Percentiles rank a stretch among this genome's conserved stretches.
phyloP scores from a whole-genome alignment of 2,329 filamentous ascomycete genomes.

The Aspergillus amoenus region DNA sequence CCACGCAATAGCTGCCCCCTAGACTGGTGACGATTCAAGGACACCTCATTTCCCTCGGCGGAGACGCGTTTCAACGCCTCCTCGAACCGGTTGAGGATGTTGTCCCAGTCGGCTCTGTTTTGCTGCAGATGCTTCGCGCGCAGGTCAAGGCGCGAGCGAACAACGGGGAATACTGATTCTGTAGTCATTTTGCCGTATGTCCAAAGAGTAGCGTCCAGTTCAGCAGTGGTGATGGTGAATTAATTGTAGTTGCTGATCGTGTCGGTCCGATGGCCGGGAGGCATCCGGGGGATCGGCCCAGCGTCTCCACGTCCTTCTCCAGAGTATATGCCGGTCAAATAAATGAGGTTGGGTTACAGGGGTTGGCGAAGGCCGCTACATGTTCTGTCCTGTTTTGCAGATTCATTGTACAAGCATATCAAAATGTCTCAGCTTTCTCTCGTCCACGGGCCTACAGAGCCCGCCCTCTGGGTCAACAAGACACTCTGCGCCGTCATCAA shows the following conservation, averaged over 20 bases:
- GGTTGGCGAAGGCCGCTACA: too few species aligned
- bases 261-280: constrained; percentile 6
- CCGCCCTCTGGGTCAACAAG: constrained; percentile 18
- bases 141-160: constrained; percentile 20
- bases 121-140: constrained; percentile 18
- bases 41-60: constrained; percentile 31
- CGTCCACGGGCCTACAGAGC: constrained; percentile 22
- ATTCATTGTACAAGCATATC: background rate
- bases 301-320: background rate
- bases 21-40: constrained; percentile 27
- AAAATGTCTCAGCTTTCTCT: constrained; percentile 2
- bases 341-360: background rate
- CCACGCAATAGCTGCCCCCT: constrained; percentile 31
- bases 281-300: constrained; percentile 12
- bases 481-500: constrained; percentile 22
- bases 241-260: background rate
- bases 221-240: background rate
- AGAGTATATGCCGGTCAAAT: background rate
- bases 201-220: background rate
- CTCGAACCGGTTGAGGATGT: constrained; percentile 34
- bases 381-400: background rate
- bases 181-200: constrained; percentile 10
- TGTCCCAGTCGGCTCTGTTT: constrained; percentile 26
- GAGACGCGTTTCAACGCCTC: constrained; percentile 25
- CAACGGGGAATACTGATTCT: constrained; percentile 17